These are phyloP conservation scores for Fusarium globosum DNA, from an alignment of 2,329 filamentous ascomycete genomes.

Conservation along the genomic window DNA sequence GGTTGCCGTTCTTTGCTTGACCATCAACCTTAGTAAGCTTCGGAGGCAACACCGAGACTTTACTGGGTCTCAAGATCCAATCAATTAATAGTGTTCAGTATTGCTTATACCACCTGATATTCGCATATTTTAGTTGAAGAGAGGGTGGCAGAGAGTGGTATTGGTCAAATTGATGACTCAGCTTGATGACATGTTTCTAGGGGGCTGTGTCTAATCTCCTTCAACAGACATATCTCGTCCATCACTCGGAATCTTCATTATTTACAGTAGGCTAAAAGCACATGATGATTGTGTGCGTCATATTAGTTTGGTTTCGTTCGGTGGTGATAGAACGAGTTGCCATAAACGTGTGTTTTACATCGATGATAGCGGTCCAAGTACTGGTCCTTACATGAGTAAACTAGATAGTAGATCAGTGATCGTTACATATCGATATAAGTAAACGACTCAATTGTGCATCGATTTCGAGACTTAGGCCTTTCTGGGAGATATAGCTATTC, in stretches of 20 bases:
- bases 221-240: background rate
- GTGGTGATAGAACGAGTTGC: background rate
- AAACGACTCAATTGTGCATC: background rate
- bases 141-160: background rate
- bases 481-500: background rate
- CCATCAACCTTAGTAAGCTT: background rate
- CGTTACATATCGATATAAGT: too few species aligned
- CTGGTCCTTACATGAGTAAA: background rate
- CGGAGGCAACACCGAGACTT: slow-evolving; percentile 4
- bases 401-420: background rate
- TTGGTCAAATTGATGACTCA: background rate
- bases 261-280: background rate
- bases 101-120: background rate
- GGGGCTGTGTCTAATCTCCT: background rate
- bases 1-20: slow-evolving; percentile 29
- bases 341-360: background rate
- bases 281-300: background rate
- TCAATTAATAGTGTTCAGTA: background rate
- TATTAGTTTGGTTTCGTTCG: background rate
- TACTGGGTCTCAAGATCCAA: background rate
- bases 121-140: background rate
- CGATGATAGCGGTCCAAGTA: background rate
- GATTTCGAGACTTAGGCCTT: background rate
- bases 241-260: background rate
- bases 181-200: background rate